Evolutionary conservation across 2,329 filamentous ascomycete genomes (phyloP).

Genomic region (Aspergillus sp.): DNA sequence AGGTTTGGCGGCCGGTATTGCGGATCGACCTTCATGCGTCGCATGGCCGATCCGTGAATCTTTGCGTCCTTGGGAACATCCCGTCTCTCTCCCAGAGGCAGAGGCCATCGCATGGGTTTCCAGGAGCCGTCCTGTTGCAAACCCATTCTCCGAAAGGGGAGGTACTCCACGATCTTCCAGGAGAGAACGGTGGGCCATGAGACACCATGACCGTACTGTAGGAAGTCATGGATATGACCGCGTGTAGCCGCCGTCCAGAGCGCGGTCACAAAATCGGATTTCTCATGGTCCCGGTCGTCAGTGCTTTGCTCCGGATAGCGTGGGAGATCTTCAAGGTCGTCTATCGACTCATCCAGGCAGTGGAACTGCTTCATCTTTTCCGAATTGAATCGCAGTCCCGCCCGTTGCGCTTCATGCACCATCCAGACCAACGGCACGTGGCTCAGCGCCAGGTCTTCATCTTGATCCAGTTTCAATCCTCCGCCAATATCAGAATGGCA

Average conservation of each 20-base stretch:
- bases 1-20: slow-evolving; percentile 69
- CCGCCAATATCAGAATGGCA: slow-evolving; percentile 74
- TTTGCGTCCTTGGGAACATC: slow-evolving; percentile 67
- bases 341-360: slow-evolving; percentile 20
- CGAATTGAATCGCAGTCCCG: slow-evolving; percentile 66
- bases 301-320: slow-evolving; percentile 46
- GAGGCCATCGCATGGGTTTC: slow-evolving; percentile 72
- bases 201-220: slow-evolving; percentile 60
- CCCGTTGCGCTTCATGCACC: slow-evolving; percentile 59
- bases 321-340: slow-evolving; percentile 18
- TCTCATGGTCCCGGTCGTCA: slow-evolving; percentile 8
- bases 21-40: slow-evolving; percentile 62
- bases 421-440: slow-evolving; percentile 69
- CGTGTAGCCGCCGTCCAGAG: slow-evolving; percentile 37
- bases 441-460: slow-evolving; percentile 57
- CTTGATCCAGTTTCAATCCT: slow-evolving; percentile 58
- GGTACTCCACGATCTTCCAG: slow-evolving; percentile 74
- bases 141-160: slow-evolving; percentile 75
- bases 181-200: slow-evolving; percentile 52
- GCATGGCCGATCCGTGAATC: slow-evolving; percentile 69
- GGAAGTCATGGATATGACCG: slow-evolving; percentile 64
- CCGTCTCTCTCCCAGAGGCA: slow-evolving; percentile 69
- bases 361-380: slow-evolving; percentile 20
- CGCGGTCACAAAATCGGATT: not conserved
- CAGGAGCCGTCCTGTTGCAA: slow-evolving; percentile 54